Conservation (phyloP, 441 rosid species). For the Syzygium malaccense region DNA sequence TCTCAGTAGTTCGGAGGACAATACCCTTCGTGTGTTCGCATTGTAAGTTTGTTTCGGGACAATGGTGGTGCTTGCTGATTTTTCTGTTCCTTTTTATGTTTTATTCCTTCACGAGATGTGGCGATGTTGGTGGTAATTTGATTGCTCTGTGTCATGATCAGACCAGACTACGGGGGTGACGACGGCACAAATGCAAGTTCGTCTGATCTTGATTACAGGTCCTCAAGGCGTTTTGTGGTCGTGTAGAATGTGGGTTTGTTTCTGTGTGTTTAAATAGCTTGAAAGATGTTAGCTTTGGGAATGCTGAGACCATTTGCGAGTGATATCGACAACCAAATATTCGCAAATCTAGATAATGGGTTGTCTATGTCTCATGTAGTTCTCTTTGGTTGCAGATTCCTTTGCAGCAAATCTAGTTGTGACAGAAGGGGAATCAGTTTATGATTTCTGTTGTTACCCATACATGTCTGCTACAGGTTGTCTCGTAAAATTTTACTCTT, state of each 20-base stretch:
- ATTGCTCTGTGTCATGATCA: conserved; percentile 9
- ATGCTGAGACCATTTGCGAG: accelerated
- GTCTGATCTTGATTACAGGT: conserved; percentile 12
- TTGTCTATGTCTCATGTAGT: not conserved
- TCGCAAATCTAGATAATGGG: not conserved
- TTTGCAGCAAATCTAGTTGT: conserved; percentile 55
- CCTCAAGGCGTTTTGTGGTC: too few species aligned
- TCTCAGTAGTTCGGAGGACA: conserved; percentile 68
- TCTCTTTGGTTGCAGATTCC: conserved; percentile 48
- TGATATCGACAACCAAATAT: not conserved
- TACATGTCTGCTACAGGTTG: conserved; percentile 9
- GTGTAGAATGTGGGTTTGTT: too few species aligned
- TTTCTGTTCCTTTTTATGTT: not conserved
- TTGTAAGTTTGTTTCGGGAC: not conserved
- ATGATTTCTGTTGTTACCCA: conserved; percentile 95
- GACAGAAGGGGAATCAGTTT: conserved; percentile 78
- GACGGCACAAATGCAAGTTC: conserved; percentile 18
- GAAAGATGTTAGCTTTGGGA: not conserved
- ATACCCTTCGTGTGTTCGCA: conserved; percentile 30
- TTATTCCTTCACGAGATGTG: not conserved
- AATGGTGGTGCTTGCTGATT: not conserved
- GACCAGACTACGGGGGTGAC: conserved; percentile 47
- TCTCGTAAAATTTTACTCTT: not conserved
- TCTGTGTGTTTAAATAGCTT: not conserved
- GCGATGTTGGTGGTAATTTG: not conserved